Evolutionary conservation across 441 rosid species (phyloP), one percentile per base, ranked within the genome.

Genomic region (Rhodomyrtus psidioides): DNA sequence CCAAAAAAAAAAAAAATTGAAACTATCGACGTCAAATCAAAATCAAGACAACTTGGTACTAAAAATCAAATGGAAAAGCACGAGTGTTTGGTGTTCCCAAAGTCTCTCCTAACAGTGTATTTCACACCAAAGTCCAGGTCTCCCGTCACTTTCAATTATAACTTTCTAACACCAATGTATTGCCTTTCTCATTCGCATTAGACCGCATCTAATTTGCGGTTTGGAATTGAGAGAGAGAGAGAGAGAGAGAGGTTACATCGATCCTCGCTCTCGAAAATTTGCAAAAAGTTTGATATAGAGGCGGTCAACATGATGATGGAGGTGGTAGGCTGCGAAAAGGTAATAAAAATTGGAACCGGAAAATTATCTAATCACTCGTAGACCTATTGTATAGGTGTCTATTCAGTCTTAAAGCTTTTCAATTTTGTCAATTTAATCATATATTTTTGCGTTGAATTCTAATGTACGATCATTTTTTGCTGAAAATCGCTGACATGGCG

Each of bases 341-440:
- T 19, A 0, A 21, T 70, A 39, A 23, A 23, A 55, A 55, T 0
- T 55, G 26, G n/a, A 55, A 21, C 5, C 1, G 12, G 4, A 55
- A 8, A 55, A 23, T 3, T 2, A 55, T 9, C 13, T 4, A 55
- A 55, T 55, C 12, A 4, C 4, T 21, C 57, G 9, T 55, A 7
- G 7, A 23, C 7, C 1, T 21, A 23, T 4, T 3, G 0, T 55
- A 5, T 0, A 5, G 12, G 23, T 55, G 13, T 0, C 5, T 4
- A 55, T 55, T 55, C 12, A 55, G 12, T 23, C 58, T 0, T 21
- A 9, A 55, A 55, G 8, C 2, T 23, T 21, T 55, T 55, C 3
- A 23, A 55, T 55, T 55, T 55, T 55, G 0, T 9, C 12, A 23
- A 55, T 55, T 9, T 23, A 23, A 9, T 0, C 26, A 4, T 21